phyloP scores from a whole-genome alignment of 257 asterid species.

The Solanum pimpinellifolium region DNA sequence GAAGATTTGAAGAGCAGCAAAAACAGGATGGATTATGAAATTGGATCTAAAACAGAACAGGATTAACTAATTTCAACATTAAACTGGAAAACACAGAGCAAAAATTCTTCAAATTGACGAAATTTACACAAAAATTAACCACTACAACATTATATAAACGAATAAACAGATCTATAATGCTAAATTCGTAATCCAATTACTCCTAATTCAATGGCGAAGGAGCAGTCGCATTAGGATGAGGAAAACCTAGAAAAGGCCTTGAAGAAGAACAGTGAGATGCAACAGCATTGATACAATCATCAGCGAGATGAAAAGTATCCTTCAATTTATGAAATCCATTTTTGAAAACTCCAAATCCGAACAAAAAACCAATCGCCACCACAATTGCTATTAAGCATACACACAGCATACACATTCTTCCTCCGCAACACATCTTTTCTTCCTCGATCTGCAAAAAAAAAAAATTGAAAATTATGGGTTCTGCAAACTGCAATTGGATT shows the following conservation, averaged over 20 bases:
- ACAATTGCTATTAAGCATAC: slow-evolving; percentile 32
- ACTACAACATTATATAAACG: neutral
- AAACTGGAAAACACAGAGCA: neutral
- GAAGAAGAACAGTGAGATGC: slow-evolving; percentile 1
- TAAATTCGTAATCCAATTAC: neutral
- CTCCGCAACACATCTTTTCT: slow-evolving; percentile 44
- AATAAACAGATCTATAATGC: neutral
- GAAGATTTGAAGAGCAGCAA: no score
- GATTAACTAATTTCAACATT: neutral
- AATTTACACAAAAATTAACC: neutral
- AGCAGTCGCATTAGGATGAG: slow-evolving; percentile 14
- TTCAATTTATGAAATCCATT: slow-evolving; percentile 51
- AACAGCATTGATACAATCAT: slow-evolving; percentile 1
- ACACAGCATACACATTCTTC: slow-evolving; percentile 43
- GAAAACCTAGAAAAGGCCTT: slow-evolving; percentile 37
- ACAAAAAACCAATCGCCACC: slow-evolving; percentile 41
- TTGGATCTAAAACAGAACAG: neutral
- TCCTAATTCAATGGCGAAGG: slow-evolving; percentile 16
- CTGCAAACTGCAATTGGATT: neutral
- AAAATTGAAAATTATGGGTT: neutral
- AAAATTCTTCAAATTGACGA: neutral
- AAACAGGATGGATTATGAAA: no score
- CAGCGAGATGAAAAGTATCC: slow-evolving; percentile 23
- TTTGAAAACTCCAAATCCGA: slow-evolving; percentile 70
- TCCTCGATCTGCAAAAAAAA: neutral